Conservation (phyloP, 192 early-diverging fungal species). For the Backusella westeae region DNA sequence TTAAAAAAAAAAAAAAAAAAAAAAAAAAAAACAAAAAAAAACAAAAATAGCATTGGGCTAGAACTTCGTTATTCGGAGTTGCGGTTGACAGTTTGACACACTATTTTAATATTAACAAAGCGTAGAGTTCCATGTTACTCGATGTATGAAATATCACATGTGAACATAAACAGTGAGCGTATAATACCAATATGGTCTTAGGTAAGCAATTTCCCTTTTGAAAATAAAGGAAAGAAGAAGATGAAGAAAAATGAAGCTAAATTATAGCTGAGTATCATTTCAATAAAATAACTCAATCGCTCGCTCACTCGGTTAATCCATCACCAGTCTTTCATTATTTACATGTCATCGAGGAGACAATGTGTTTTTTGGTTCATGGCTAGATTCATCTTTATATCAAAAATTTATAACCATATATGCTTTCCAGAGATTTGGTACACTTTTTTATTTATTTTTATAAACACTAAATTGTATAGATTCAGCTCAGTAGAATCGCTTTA, state of each 20-base stretch:
- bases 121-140: neutral
- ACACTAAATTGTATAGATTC: neutral
- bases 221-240: neutral
- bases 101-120: neutral
- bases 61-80: neutral
- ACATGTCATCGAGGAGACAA: neutral
- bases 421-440: neutral
- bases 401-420: neutral
- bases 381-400: neutral
- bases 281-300: neutral
- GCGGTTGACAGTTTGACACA: neutral
- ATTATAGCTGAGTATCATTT: neutral
- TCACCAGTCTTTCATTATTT: neutral
- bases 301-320: neutral
- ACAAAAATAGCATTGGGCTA: neutral
- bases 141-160: neutral
- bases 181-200: neutral
- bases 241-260: neutral
- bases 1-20: too few relatives aligned
- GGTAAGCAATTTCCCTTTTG: neutral
- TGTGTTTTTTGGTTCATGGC: neutral
- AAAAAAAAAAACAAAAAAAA: too few relatives aligned
- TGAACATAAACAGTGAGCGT: neutral
- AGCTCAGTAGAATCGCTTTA: neutral
- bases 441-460: neutral